Evolutionary conservation across 2,329 filamentous ascomycete species (phyloP).

Genomic region (Lasiodiplodia sp.): DNA sequence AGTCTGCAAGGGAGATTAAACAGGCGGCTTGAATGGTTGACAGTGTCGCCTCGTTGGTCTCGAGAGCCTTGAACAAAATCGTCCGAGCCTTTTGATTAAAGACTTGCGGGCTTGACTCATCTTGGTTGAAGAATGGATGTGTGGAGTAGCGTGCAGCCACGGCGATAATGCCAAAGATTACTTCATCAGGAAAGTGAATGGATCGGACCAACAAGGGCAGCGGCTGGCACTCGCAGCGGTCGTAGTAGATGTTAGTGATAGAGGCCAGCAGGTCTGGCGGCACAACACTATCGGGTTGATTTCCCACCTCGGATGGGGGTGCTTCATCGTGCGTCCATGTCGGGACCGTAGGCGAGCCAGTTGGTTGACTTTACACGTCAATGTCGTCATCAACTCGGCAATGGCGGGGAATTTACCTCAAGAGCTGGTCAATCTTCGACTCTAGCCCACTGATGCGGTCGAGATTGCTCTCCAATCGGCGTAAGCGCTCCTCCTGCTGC

Average conservation of each 20-base stretch:
- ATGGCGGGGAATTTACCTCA: neutral
- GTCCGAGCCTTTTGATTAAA: neutral
- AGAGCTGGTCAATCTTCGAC: neutral
- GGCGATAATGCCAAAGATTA: neutral
- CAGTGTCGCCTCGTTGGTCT: neutral
- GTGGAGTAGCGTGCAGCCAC: neutral
- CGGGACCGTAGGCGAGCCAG: too few relatives aligned
- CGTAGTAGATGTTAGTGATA: neutral
- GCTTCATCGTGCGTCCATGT: too few relatives aligned
- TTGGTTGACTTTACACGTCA: too few relatives aligned
- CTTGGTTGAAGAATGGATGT: neutral
- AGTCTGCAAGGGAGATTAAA: conserved; percentile 3
- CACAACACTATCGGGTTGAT: neutral
- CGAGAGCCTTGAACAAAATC: neutral
- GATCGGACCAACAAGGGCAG: neutral
- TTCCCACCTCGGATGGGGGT: too few relatives aligned
- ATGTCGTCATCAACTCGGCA: neutral
- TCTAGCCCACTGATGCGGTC: neutral
- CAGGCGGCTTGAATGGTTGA: conserved; percentile 6
- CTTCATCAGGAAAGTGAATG: neutral
- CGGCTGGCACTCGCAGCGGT: neutral
- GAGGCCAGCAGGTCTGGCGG: neutral
- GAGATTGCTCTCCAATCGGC: conserved; percentile 1
- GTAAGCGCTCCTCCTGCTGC: neutral
- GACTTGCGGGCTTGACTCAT: neutral